Evolutionary conservation across 352 stramenopile genomes (phyloP), one percentile per base, ranked within the genome.

Genomic region (Phytophthora megakarya): DNA sequence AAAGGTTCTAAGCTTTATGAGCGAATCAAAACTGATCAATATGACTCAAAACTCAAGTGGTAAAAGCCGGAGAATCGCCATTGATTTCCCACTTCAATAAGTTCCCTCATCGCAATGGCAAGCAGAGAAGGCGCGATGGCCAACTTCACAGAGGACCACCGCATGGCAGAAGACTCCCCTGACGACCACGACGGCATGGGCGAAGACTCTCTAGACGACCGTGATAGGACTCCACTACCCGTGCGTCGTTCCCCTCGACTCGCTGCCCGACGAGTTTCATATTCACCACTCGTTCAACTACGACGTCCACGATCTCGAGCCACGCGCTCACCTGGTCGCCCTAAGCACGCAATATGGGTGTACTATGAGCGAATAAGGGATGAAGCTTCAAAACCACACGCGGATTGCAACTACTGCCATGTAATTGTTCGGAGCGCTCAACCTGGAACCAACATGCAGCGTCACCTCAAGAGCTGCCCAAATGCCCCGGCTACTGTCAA

Each of bases 371-470:
- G 32, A 13, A 22, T 32, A 12, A 5, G 5, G 26, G 21, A 32
- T 19, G 42, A 22, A 25, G 4, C 19, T 5, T 18, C 0, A 12
- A 48, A 48, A 13, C 3, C 8, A 10, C 21, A 6, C 19, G 42
- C 22, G 18, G 11, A 48, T 10, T 32, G 42, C 13, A 48, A 19
- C 3, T 45, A 48, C 23, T 47, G 38, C 11, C n/a, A 5, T 9
- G 23, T 7, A n/a, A 8, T 40, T 18, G 19, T 53, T 23, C 16
- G 28, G n/a, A 42, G 26, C 7, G 46, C 26, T 38, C 46, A 53
- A 4, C 45, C 46, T 16, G 46, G 46, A 42, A 8, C 2, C 26
- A 48, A 42, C n/a, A 58, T 48, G 50, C 37, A 48, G 22, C 37
- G 37, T 0, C 50, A 58, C 10, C 10, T 58, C 3, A 48, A 48